Conservation (phyloP, 306 rosid genomes). For the Sindora glabra region DNA sequence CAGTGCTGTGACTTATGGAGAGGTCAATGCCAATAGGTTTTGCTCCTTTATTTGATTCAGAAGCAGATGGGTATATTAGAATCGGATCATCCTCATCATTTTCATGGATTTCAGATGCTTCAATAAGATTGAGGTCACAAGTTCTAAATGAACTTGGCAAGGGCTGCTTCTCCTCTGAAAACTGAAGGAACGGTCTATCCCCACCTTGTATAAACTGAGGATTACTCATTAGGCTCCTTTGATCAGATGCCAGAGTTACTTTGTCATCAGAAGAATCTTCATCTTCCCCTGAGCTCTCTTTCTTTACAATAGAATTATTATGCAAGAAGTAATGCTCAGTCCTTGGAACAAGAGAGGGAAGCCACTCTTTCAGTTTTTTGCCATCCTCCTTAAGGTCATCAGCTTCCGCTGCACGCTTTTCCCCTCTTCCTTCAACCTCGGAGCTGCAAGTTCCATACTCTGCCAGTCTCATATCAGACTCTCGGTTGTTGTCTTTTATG, state of each 20-base stretch:
- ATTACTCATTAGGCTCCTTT: slow-evolving; percentile 31
- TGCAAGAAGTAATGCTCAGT: slow-evolving; percentile 40
- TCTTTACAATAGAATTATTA: slow-evolving; percentile 39
- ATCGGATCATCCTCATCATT: slow-evolving; percentile 46
- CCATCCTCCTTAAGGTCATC: slow-evolving; percentile 41
- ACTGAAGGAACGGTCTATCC: slow-evolving; percentile 38
- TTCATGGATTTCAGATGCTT: slow-evolving; percentile 68
- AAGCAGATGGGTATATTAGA: slow-evolving; percentile 36
- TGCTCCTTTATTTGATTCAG: slow-evolving; percentile 47
- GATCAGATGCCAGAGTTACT: slow-evolving; percentile 32
- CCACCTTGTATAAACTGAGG: slow-evolving; percentile 39
- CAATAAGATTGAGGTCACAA: slow-evolving; percentile 93
- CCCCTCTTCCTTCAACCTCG: slow-evolving; percentile 49
- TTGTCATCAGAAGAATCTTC: slow-evolving; percentile 25
- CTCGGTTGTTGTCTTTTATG: slow-evolving; percentile 30
- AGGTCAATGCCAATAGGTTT: slow-evolving; percentile 57
- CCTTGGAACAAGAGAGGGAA: slow-evolving; percentile 40
- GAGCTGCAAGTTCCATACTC: slow-evolving; percentile 37
- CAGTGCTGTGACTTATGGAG: slow-evolving; percentile 50
- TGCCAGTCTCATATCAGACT: slow-evolving; percentile 22
- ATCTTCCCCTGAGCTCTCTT: slow-evolving; percentile 33
- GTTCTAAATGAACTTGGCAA: slow-evolving; percentile 76
- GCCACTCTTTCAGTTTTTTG: slow-evolving; percentile 58
- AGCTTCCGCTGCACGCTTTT: slow-evolving; percentile 53
- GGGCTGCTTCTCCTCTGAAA: slow-evolving; percentile 58